Conservation (phyloP, 2,329 filamentous ascomycete species). For the Colletotrichum sp. region DNA sequence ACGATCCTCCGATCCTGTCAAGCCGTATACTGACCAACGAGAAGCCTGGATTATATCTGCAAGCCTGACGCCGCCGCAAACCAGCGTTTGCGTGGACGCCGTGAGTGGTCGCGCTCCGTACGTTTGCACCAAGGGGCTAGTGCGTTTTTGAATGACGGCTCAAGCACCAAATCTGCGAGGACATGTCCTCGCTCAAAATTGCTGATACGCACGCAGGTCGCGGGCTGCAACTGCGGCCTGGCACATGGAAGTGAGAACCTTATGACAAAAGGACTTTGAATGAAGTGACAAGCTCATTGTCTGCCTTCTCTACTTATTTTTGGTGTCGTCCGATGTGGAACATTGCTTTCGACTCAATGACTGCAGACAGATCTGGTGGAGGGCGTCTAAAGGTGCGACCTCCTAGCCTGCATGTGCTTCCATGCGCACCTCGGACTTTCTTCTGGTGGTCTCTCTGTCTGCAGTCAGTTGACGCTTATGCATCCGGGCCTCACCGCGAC, state of each 20-base stretch:
- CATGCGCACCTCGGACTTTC: not conserved
- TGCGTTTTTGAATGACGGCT: not conserved
- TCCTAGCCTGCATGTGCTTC: not conserved
- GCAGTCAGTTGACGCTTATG: not conserved
- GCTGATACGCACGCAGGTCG: not conserved
- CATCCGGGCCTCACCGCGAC: not conserved
- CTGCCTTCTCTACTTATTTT: not conserved
- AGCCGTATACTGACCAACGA: conserved; percentile 12
- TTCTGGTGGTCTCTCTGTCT: not conserved
- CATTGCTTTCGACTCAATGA: not conserved
- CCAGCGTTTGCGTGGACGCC: not conserved
- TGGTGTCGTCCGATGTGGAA: not conserved
- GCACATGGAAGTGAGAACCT: not conserved
- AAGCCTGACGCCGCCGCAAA: not conserved
- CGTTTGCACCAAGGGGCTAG: not conserved
- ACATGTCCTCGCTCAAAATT: not conserved
- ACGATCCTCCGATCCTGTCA: not conserved
- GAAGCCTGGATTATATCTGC: not conserved
- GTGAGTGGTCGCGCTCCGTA: not conserved
- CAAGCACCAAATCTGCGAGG: not conserved
- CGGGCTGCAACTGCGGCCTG: not conserved
- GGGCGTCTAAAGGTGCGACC: not conserved
- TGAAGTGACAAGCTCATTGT: not conserved
- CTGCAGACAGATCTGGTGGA: not conserved
- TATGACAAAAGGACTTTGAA: not conserved